Base-by-base conservation (phyloP, 2,329 filamentous ascomycete genomes). In the Fusarium continuum region DNA sequence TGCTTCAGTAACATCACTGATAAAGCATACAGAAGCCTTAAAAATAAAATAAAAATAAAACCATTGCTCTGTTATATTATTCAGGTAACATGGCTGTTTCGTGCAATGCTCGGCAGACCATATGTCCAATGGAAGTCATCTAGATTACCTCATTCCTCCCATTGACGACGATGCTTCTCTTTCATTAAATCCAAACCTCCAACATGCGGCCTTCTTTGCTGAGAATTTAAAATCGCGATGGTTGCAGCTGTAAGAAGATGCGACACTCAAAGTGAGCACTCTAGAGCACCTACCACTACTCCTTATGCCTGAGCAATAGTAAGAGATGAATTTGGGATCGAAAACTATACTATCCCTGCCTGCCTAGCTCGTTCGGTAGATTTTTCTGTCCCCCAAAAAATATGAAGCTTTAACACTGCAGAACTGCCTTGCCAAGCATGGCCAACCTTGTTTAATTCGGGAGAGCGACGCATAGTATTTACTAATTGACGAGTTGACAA, bases 401-500 rank as follows among this genome's bases (percentile, higher is more conserved):
- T 17, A 32, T 26, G 16, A 56, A 19, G 34, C 17, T 35, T 31
- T 38, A 28, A 6, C 9, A 38, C n/a, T 22, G 5, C 9, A 16
- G 16, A 4, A 19, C 23, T 25, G 22, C 6, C 7, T 13, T 34
- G 36, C 31, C 36, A 51, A 58, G 53, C 22, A 58, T 39, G 19
- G 17, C n/a, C 38, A 44, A 20, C 44, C 36, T 26, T 58, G 53
- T 31, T 48, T 51, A 58, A 22, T n/a, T 29, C 44, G 23, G 45
- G 29, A 20, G 36, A 51, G 29, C 10, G 36, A 34, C 22, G 38
- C 6, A 25, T 6, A 17, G 22, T 23, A 25, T 26, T 20, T 25
- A 17, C 22, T 34, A 25, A 32, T 26, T 23, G 31, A 48, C 22
- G 22, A 56, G 34, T 16, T 48, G 28, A 17, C 8, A 43, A 25